Percentiles rank a stretch among this genome's conserved stretches.
Conservation (phyloP, 208 protist genomes). For the Phytomonas sp. region DNA sequence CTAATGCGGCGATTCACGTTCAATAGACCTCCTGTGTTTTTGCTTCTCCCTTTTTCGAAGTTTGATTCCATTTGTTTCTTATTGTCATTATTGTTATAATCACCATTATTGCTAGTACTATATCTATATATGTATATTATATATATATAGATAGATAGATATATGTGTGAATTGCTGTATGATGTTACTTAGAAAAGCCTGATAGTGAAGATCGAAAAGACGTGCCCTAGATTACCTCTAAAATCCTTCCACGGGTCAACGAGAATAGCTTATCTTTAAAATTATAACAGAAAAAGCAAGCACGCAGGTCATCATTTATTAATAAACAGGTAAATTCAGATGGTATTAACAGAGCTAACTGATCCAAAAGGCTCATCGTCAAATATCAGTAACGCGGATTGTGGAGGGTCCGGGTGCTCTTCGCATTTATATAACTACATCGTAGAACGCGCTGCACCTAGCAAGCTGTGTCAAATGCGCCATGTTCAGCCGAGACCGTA, state of each 20-base stretch:
- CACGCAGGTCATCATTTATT: background rate
- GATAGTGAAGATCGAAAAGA: background rate
- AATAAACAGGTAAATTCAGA: background rate
- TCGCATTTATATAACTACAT: slow-evolving; percentile 37
- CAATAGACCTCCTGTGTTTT: background rate
- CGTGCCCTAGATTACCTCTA: background rate
- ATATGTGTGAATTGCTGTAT: background rate
- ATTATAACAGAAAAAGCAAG: background rate
- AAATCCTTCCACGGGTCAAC: background rate
- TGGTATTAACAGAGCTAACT: background rate
- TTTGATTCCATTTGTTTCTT: background rate
- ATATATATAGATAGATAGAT: slow-evolving; percentile 5
- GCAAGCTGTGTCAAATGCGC: slow-evolving; percentile 54
- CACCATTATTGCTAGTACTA: background rate
- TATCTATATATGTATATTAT: background rate
- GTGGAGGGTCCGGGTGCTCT: background rate
- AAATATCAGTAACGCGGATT: background rate
- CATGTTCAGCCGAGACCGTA: slow-evolving; percentile 50
- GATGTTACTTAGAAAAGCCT: background rate
- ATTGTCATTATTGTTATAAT: background rate
- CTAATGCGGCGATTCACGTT: background rate
- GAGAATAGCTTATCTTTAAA: background rate
- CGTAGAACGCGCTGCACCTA: slow-evolving; percentile 42
- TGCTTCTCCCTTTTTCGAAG: background rate
- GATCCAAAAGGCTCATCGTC: background rate